Base-by-base conservation (phyloP, 1,139 yeast genomes). In the Yamadazyma songkhlaensis region DNA sequence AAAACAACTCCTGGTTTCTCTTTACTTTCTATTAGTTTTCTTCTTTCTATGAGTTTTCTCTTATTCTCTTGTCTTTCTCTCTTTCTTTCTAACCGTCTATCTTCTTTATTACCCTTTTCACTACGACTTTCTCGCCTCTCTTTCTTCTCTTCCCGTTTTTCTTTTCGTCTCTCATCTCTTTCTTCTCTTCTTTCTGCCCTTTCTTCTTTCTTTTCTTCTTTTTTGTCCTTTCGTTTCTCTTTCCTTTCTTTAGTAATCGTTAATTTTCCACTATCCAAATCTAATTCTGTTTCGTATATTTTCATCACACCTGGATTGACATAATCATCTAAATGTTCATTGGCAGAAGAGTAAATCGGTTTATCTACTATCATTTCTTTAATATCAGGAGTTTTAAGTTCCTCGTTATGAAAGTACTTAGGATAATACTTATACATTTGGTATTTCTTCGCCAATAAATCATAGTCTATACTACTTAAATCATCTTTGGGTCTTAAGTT, bases 341-440 rank as follows among this genome's bases (percentile, higher is more conserved):
- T 69, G 29, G 74, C 75, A 23, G 64, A 60, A 29, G 60, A 51
- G 40, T 71, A 71, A 17, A 71, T 69, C 3, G 76, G 77, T 43
- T 67, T 67, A 40, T 66, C 65, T 20, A 49, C 46, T 11, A 71
- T 57, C 53, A 67, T 49, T 33, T 55, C 60, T 39, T 55, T 57
- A 33, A 71, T 54, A 31, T 54, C 54, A 3, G 76, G 75, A 2
- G 76, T 70, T 14, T 62, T 50, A 4, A 60, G 53, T 23, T 53
- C 66, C 22, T 59, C 60, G 48, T 71, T 70, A 43, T 69, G 76
- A 41, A 71, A 60, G 47, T 52, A 66, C 37, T 53, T 49, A 3
- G 76, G 77, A 35, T 62, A 61, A 48, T 70, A 70, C 44, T 68
- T 70, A 46, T 56, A 60, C 36, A 71, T 60, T 22, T 64, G 51